phyloP scores from a whole-genome alignment of 257 asterid species.

The Euphrasia confusa region DNA sequence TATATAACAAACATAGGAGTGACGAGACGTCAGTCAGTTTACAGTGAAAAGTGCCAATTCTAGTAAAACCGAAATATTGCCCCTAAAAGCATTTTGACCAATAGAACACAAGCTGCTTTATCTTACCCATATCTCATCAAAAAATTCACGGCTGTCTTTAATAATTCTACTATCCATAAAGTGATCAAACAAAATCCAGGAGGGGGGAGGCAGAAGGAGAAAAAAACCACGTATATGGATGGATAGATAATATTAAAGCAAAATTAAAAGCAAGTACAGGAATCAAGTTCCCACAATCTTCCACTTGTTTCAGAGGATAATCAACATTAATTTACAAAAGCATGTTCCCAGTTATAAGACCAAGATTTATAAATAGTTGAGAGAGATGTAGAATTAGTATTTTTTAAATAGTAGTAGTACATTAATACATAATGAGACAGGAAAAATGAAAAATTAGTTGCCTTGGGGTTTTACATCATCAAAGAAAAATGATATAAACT shows the following conservation, averaged over 20 bases:
- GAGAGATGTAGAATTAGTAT: background rate
- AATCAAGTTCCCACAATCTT: background rate
- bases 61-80: too few species aligned
- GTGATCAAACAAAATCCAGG: background rate
- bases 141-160: too few species aligned
- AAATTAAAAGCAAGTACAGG: background rate
- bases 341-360: background rate
- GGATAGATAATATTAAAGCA: conserved; percentile 9
- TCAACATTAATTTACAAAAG: conserved; percentile 8
- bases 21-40: too few species aligned
- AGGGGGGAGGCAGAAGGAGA: background rate
- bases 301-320: background rate
- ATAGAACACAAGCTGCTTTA: too few species aligned
- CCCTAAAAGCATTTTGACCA: too few species aligned
- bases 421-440: too few species aligned
- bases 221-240: background rate
- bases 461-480: background rate
- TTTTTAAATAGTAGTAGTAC: too few species aligned
- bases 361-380: background rate
- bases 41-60: too few species aligned
- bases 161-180: too few species aligned
- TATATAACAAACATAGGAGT: too few species aligned
- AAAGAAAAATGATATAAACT: background rate
- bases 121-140: too few species aligned
- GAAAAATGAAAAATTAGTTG: too few species aligned